Evolutionary conservation across 768 basidiomycete genomes (phyloP).

Genomic region (Mycena alexandri): DNA sequence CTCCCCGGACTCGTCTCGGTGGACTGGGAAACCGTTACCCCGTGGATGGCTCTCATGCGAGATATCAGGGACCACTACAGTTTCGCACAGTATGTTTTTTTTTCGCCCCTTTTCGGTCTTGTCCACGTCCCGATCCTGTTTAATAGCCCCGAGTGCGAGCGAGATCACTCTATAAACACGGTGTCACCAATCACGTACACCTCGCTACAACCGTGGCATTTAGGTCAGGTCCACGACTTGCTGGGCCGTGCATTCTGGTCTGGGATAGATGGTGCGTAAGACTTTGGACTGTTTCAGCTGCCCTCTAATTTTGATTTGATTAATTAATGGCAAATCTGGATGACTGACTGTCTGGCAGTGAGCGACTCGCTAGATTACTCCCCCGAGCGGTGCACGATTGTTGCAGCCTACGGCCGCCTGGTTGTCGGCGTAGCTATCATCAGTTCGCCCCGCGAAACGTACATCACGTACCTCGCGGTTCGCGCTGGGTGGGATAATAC

Average conservation of each 20-base stretch:
- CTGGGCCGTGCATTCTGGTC: slow-evolving; percentile 79
- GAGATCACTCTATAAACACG: slow-evolving; percentile 56
- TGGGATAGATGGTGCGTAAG: slow-evolving; percentile 73
- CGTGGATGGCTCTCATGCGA: slow-evolving; percentile 82
- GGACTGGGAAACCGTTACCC: slow-evolving; percentile 79
- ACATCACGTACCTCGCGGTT: slow-evolving; percentile 87
- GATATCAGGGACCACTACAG: slow-evolving; percentile 77
- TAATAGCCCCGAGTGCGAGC: slow-evolving; percentile 68
- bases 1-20: slow-evolving; percentile 62
- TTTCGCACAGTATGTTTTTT: slow-evolving; percentile 67
- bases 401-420: slow-evolving; percentile 77
- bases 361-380: slow-evolving; percentile 75
- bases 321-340: slow-evolving; percentile 7
- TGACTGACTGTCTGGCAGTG: slow-evolving; percentile 56
- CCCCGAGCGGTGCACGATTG: slow-evolving; percentile 81
- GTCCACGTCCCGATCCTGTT: neutral
- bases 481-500: slow-evolving; percentile 85
- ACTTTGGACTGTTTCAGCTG: neutral
- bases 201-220: slow-evolving; percentile 68
- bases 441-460: slow-evolving; percentile 84
- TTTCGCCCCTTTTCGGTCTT: neutral
- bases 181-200: slow-evolving; percentile 73
- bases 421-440: slow-evolving; percentile 83
- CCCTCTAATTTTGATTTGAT: slow-evolving; percentile 7
- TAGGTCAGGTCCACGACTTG: slow-evolving; percentile 80